Conservation (phyloP, 225 moss, liverwort and hornwort genomes). For the Lunularia cruciata region DNA sequence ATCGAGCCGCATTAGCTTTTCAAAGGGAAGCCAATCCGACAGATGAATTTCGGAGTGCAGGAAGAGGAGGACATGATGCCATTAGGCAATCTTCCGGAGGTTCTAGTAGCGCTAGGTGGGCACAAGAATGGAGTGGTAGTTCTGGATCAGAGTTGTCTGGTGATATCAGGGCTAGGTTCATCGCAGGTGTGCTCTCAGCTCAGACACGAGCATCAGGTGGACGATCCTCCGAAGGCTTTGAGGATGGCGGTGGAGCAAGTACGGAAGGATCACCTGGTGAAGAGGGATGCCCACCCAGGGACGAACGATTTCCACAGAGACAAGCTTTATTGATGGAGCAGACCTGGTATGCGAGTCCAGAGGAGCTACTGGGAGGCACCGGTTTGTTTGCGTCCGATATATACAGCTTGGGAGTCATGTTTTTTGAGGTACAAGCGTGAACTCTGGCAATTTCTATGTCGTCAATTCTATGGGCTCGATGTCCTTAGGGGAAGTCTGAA, state of each 20-base stretch:
- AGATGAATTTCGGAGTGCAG: conserved; percentile 3
- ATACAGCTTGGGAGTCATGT: conserved; percentile 83
- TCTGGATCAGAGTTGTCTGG: conserved; percentile 58
- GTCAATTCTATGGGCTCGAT: too few species aligned
- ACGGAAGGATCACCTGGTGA: conserved; percentile 32
- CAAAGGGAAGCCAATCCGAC: background rate
- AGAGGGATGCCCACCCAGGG: conserved; percentile 27
- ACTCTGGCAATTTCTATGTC: conserved; percentile 2
- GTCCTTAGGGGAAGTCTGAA: too few species aligned
- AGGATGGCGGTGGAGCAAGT: conserved; percentile 36
- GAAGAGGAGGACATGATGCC: conserved; percentile 5
- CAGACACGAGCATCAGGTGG: conserved; percentile 49
- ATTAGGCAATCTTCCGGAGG: conserved; percentile 30
- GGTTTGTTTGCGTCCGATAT: conserved; percentile 75
- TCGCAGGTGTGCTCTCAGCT: conserved; percentile 30
- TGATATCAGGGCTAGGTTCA: conserved; percentile 35
- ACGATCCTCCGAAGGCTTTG: conserved; percentile 33
- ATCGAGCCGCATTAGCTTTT: conserved; percentile 3
- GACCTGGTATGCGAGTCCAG: conserved; percentile 89
- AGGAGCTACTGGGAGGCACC: conserved; percentile 64
- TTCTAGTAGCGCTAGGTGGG: conserved; percentile 35
- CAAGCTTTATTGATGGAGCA: conserved; percentile 80
- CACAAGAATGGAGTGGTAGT: conserved; percentile 66
- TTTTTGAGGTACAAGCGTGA: conserved; percentile 72
- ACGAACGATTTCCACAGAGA: conserved; percentile 74